These are phyloP conservation scores for Castanospermum australe DNA, from an alignment of 306 rosid species.

Conservation along the genomic window DNA sequence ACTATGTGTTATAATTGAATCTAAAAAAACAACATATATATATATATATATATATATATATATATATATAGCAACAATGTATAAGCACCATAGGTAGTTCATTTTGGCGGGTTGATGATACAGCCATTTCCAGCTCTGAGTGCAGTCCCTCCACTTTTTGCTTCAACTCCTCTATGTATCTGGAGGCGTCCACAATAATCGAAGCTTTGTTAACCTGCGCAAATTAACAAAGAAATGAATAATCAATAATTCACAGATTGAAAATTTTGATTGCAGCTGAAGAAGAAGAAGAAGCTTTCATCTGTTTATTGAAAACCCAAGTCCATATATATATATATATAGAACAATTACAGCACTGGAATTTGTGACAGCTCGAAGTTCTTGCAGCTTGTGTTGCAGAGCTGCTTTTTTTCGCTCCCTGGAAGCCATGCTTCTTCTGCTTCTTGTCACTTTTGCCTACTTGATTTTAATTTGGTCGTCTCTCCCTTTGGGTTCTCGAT, in stretches of 20 bases:
- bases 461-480: slow-evolving; percentile 21
- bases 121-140: slow-evolving; percentile 48
- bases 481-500: background rate
- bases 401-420: slow-evolving; percentile 46
- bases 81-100: slow-evolving; percentile 53
- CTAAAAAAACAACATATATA: background rate
- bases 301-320: background rate
- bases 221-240: background rate
- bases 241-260: background rate
- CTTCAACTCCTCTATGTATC: slow-evolving; percentile 70
- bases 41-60: too few relatives aligned
- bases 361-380: slow-evolving; percentile 65
- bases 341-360: slow-evolving; percentile 63
- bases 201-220: slow-evolving; percentile 72
- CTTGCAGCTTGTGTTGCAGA: slow-evolving; percentile 42
- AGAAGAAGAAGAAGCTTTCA: background rate
- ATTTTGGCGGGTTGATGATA: slow-evolving; percentile 38
- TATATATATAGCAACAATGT: background rate
- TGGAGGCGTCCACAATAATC: slow-evolving; percentile 74
- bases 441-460: slow-evolving; percentile 11
- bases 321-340: background rate
- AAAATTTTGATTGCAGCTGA: background rate
- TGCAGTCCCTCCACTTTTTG: slow-evolving; percentile 56
- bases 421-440: slow-evolving; percentile 49
- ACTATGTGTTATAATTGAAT: background rate